Conservation (phyloP, 1,284 basidiomycete genomes). For the Ceratobasidium sp. region DNA sequence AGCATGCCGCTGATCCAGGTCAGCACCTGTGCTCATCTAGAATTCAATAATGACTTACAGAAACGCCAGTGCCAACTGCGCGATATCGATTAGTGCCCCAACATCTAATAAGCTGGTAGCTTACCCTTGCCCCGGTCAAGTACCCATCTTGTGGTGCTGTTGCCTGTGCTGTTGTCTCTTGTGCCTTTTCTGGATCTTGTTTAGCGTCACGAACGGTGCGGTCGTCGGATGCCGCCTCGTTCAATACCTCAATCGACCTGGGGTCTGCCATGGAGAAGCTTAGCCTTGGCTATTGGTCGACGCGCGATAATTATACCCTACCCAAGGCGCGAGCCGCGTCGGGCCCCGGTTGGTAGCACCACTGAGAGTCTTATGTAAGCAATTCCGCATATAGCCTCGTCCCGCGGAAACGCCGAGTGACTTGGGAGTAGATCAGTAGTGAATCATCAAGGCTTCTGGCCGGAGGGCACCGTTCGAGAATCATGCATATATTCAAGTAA, state of each 20-base stretch:
- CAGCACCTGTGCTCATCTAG: background rate
- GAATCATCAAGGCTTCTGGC: no score
- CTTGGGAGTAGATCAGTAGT: no score
- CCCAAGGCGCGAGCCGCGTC: background rate
- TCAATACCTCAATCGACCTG: no score
- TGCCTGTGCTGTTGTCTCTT: background rate
- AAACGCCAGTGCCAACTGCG: constrained; percentile 28
- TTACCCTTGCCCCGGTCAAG: constrained; percentile 24
- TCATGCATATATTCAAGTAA: no score
- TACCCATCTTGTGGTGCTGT: background rate
- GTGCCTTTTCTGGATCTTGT: constrained; percentile 11
- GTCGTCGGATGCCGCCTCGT: background rate
- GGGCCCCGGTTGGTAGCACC: background rate
- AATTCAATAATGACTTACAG: constrained; percentile 1
- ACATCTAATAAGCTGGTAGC: background rate
- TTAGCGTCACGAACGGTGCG: background rate
- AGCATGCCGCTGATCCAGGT: constrained; percentile 20
- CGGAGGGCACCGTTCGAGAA: no score
- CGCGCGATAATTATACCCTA: background rate
- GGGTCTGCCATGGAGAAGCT: no score
- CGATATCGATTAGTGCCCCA: background rate
- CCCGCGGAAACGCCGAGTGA: no score
- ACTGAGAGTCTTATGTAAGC: constrained; percentile 10
- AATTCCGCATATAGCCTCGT: background rate
- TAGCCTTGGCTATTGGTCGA: constrained; percentile 6